Percentiles rank a stretch among this genome's conserved stretches.
These are phyloP conservation scores for Plasmodium malariae DNA, from an alignment of 169 alveolate genomes.

Conservation along the genomic window DNA sequence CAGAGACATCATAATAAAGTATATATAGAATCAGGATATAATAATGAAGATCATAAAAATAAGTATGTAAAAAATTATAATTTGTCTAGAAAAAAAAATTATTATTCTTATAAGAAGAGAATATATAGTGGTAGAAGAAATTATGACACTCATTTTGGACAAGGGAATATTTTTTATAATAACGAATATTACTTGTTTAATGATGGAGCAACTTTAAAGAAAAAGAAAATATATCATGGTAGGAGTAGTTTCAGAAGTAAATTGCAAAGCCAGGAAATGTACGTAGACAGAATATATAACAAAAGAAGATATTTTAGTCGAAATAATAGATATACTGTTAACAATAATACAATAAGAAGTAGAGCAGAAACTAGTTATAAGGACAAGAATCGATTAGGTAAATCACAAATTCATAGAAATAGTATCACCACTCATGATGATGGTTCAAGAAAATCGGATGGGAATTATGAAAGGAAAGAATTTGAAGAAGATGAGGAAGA, in stretches of 20 bases:
- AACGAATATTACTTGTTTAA: conserved; percentile 63
- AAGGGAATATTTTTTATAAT: conserved; percentile 63
- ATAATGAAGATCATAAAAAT: conserved; percentile 45
- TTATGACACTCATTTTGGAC: conserved; percentile 70
- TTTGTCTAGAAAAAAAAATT: conserved; percentile 37
- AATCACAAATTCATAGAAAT: conserved; percentile 1
- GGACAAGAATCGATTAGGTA: conserved; percentile 8
- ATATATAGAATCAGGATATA: conserved; percentile 43
- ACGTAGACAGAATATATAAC: conserved; percentile 8
- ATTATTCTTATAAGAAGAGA: conserved; percentile 56
- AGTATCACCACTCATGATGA: conserved; percentile 5
- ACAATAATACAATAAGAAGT: conserved; percentile 1
- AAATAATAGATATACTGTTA: conserved; percentile 26
- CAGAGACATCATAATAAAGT: conserved; percentile 25
- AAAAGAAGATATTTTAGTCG: conserved; percentile 19
- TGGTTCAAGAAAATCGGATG: conserved; percentile 5
- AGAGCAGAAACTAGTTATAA: conserved; percentile 16
- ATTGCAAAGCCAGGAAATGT: conserved; percentile 26
- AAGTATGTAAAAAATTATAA: conserved; percentile 29
- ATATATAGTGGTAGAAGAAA: conserved; percentile 46
- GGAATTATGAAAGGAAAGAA: not conserved
- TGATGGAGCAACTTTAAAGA: conserved; percentile 52
- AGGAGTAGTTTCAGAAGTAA: conserved; percentile 22
- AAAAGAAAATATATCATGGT: conserved; percentile 31
- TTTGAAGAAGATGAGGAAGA: not conserved